These are phyloP conservation scores for Plenodomus biglobosus DNA, from an alignment of 2,329 filamentous ascomycete species.

Conservation along the genomic window DNA sequence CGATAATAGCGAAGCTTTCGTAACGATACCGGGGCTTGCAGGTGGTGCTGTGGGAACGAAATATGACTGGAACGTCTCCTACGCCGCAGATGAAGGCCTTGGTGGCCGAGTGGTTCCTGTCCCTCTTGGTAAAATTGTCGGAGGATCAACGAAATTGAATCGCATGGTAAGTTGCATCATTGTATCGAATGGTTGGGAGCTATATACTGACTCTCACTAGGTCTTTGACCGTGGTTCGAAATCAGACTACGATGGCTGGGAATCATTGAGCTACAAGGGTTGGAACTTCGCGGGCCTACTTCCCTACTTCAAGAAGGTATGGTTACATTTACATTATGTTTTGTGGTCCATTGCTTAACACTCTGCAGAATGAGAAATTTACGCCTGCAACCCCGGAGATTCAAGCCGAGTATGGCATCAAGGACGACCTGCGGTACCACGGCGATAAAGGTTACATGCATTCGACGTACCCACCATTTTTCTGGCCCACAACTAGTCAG, in stretches of 20 bases:
- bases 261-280: constrained; percentile 25
- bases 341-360: constrained; percentile 3
- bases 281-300: constrained; percentile 34
- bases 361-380: constrained; percentile 21
- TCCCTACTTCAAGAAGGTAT: constrained; percentile 29
- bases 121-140: constrained; percentile 23
- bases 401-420: constrained; percentile 22
- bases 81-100: constrained; percentile 13
- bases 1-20: constrained; percentile 23
- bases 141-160: constrained; percentile 44
- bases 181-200: background rate
- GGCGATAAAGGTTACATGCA: constrained; percentile 22
- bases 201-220: background rate
- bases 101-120: constrained; percentile 16
- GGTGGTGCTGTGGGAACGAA: constrained; percentile 26
- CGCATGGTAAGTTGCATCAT: constrained; percentile 24
- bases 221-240: constrained; percentile 30
- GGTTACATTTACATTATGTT: too few relatives aligned
- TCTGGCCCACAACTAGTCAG: constrained; percentile 28
- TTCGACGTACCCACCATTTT: constrained; percentile 20
- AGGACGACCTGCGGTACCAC: constrained; percentile 14
- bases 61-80: constrained; percentile 30
- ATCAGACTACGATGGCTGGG: constrained; percentile 38
- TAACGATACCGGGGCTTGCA: constrained; percentile 29
- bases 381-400: constrained; percentile 20